Evolutionary conservation across 805 yeast species (phyloP).

Genomic region (Candida xyloterini): DNA sequence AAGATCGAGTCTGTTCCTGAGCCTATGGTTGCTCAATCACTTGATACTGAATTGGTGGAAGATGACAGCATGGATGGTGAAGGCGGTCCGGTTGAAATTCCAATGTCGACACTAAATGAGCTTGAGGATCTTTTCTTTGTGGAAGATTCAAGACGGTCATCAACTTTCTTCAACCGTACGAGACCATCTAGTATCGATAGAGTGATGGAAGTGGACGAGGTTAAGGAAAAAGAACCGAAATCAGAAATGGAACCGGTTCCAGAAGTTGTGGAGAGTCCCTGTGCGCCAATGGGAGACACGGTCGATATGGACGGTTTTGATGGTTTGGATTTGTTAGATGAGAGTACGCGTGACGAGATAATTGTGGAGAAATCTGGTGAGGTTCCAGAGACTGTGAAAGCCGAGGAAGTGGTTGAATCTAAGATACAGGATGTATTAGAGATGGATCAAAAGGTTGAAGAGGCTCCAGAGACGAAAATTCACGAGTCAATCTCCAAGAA

Average conservation of each 20-base stretch:
- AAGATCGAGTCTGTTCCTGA: not conserved
- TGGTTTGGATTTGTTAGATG: constrained; percentile 6
- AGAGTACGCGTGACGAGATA: constrained; percentile 9
- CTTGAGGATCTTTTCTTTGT: constrained; percentile 25
- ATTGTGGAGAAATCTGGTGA: constrained; percentile 1
- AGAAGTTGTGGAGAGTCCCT: not conserved
- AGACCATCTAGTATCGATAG: constrained; percentile 9
- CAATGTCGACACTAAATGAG: constrained; percentile 37
- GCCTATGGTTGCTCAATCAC: constrained; percentile 2
- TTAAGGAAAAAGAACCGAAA: no score
- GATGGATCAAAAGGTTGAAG: not conserved
- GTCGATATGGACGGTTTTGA: not conserved
- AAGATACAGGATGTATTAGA: not conserved
- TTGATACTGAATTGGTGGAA: constrained; percentile 25
- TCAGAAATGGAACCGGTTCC: not conserved
- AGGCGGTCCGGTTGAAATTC: constrained; percentile 35
- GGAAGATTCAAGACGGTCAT: constrained; percentile 28
- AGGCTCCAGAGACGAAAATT: constrained; percentile 18
- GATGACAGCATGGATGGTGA: constrained; percentile 26
- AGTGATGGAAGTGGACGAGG: no score
- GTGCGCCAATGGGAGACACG: no score
- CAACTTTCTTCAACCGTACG: constrained; percentile 25
- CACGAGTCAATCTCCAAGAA: constrained; percentile 22
- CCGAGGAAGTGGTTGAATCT: not conserved
- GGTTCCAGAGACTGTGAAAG: not conserved